Percentiles rank a stretch among this genome's conserved stretches.
phyloP scores from a whole-genome alignment of 2,329 filamentous ascomycete species.

The Penicillium hesseltinei region DNA sequence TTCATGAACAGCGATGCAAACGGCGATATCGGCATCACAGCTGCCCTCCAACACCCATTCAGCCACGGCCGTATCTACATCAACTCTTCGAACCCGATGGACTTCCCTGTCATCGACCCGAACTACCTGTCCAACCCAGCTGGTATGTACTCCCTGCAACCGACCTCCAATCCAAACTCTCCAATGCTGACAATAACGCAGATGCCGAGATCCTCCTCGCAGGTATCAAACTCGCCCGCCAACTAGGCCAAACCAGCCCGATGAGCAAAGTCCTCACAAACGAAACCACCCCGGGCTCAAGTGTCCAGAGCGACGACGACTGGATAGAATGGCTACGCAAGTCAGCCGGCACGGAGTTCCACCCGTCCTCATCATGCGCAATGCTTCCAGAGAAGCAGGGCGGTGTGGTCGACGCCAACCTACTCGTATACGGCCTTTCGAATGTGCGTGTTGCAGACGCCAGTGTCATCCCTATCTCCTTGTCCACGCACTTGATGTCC shows the following conservation, averaged over 20 bases:
- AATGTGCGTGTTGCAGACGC: conserved; percentile 35
- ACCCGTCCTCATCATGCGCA: conserved; percentile 27
- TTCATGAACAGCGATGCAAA: conserved; percentile 32
- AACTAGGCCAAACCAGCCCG: conserved; percentile 22
- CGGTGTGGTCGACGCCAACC: conserved; percentile 30
- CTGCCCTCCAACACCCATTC: conserved; percentile 31
- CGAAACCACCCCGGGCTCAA: conserved; percentile 24
- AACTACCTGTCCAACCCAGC: conserved; percentile 28
- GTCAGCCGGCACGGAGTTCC: conserved; percentile 25
- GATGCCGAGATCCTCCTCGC: conserved; percentile 26
- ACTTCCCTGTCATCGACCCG: conserved; percentile 31
- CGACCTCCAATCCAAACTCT: too few relatives aligned
- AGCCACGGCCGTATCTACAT: conserved; percentile 33
- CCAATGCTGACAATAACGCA: too few relatives aligned
- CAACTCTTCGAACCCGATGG: conserved; percentile 30
- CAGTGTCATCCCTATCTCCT: conserved; percentile 27
- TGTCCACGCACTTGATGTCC: conserved; percentile 36
- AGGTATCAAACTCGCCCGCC: conserved; percentile 29
- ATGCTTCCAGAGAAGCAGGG: conserved; percentile 29
- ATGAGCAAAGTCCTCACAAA: conserved; percentile 20
- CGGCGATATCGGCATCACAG: conserved; percentile 29
- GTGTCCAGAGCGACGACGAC: conserved; percentile 24
- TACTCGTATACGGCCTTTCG: conserved; percentile 29
- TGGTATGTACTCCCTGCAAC: conserved; percentile 14
- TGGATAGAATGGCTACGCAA: conserved; percentile 24